Evolutionary conservation across 1,284 basidiomycete genomes (phyloP), one percentile per base, ranked within the genome.

Genomic region (Afroboletus lepidellus): DNA sequence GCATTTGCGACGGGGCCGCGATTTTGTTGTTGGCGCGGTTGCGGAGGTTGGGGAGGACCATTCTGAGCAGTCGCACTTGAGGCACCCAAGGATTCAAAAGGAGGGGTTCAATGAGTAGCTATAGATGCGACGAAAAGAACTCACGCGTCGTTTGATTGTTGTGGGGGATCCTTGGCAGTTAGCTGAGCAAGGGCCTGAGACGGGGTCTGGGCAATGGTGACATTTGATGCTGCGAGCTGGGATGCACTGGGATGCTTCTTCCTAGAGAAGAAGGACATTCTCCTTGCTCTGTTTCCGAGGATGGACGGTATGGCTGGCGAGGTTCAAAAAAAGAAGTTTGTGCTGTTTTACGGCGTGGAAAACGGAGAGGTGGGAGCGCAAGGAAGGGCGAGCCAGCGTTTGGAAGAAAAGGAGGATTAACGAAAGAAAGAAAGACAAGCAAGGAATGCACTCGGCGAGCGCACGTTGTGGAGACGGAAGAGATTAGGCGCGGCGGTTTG

Each of bases 251-350:
- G 71, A 55, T 83, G 78, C 79, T 87, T 89, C 85, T 85, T 90
- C 81, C 87, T 81, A 48, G 81, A 86, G 81, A 91, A 91, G 86
- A 90, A 91, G 79, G 86, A 88, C 89, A 90, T 91, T 83, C 85
- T 85, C 73, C 83, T 76, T 60, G 80, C 66, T 71, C 79, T 79
- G 66, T 69, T 69, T 58, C 73, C 71, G 65, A 80, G 71, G 67
- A 81, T 69, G 69, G 76, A 81, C 79, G 76, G 74, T 77, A 83
- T 82, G 78, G 72, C 69, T 76, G 75, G 65, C 60, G 44, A 67
- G 44, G 46, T 38, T 50, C 16, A 50, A 62, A 63, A 60, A 60
- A 52, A 54, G 42, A 48, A 50, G 45, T 46, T 50, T 63, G 51
- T n/a, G 23, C 29, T 50, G 51, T 42, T 56, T 57, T 55, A 46